These are phyloP conservation scores for Fusarium sp. DNA, from an alignment of 2,329 filamentous ascomycete genomes.

Conservation along the genomic window DNA sequence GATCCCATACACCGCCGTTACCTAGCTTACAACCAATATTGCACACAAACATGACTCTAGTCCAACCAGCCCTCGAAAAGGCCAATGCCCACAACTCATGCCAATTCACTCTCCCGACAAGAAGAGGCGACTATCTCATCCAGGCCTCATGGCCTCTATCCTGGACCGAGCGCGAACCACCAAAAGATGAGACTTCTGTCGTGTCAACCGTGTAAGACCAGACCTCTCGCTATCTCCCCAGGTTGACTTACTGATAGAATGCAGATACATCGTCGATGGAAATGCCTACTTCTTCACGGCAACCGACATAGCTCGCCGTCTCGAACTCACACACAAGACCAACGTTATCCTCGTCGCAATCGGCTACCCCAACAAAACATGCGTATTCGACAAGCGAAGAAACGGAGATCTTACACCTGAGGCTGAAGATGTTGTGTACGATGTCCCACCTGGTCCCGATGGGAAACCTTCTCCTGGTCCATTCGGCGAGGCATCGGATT, in stretches of 20 bases:
- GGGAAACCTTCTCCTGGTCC: constrained; percentile 34
- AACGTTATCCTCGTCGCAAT: constrained; percentile 49
- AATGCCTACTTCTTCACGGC: constrained; percentile 51
- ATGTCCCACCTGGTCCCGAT: constrained; percentile 31
- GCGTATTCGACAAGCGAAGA: constrained; percentile 46
- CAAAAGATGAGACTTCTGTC: constrained; percentile 16
- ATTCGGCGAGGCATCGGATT: constrained; percentile 57
- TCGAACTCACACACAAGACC: constrained; percentile 41
- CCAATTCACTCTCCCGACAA: constrained; percentile 27
- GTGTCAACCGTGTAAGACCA: constrained; percentile 45
- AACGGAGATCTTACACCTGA: constrained; percentile 47
- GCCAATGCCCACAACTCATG: constrained; percentile 36
- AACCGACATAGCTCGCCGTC: constrained; percentile 43
- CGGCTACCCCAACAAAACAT: constrained; percentile 46
- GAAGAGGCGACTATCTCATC: constrained; percentile 43
- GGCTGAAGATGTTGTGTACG: constrained; percentile 32
- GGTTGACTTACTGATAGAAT: not conserved
- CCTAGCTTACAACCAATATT: not conserved
- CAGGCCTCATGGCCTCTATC: constrained; percentile 47
- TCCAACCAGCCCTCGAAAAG: not conserved
- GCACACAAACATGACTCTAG: constrained; percentile 17
- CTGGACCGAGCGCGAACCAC: constrained; percentile 41
- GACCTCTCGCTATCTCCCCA: not conserved
- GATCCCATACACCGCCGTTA: not conserved
- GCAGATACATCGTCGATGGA: constrained; percentile 50